A percentile compares a stretch with the other conserved stretches of the same genome.
Conservation (phyloP, 2,329 filamentous ascomycete species). For the Fusarium burgessii region DNA sequence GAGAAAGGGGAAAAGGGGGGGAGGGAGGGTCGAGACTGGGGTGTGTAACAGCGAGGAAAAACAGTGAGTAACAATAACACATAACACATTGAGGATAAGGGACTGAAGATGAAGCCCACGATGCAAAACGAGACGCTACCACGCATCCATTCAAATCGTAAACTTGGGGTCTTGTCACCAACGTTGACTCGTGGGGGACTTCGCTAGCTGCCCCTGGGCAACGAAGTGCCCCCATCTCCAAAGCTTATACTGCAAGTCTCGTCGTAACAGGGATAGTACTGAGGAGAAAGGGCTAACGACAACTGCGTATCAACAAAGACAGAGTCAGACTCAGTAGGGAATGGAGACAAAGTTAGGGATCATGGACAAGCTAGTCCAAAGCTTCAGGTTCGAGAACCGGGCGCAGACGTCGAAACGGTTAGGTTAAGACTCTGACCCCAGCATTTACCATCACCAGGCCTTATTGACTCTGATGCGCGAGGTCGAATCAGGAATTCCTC, state of each 20-base stretch:
- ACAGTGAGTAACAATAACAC: not conserved
- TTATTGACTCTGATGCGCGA: conserved; percentile 26
- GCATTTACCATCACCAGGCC: conserved; percentile 17
- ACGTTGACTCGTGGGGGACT: conserved; percentile 3
- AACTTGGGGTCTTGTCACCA: not conserved
- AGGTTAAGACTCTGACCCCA: conserved; percentile 26
- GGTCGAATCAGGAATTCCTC: conserved; percentile 35
- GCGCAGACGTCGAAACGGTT: conserved; percentile 28
- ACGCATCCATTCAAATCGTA: conserved; percentile 12
- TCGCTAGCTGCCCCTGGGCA: conserved; percentile 20
- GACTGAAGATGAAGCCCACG: conserved; percentile 24
- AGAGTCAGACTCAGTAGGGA: conserved; percentile 17
- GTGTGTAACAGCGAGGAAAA: conserved; percentile 15
- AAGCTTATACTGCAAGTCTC: conserved; percentile 26
- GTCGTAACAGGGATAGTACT: conserved; percentile 24
- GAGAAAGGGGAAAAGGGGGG: conserved; percentile 4
- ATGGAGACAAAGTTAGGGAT: conserved; percentile 15
- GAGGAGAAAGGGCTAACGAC: conserved; percentile 7
- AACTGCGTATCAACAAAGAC: conserved; percentile 15
- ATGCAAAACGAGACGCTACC: conserved; percentile 30
- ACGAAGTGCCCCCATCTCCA: conserved; percentile 18
- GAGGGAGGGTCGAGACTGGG: conserved; percentile 20
- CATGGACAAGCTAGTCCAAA: conserved; percentile 16
- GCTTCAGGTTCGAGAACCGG: conserved; percentile 36
- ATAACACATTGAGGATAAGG: not conserved